Base-by-base conservation (phyloP, 805 yeast species). In the Lachancea nothofagi region DNA sequence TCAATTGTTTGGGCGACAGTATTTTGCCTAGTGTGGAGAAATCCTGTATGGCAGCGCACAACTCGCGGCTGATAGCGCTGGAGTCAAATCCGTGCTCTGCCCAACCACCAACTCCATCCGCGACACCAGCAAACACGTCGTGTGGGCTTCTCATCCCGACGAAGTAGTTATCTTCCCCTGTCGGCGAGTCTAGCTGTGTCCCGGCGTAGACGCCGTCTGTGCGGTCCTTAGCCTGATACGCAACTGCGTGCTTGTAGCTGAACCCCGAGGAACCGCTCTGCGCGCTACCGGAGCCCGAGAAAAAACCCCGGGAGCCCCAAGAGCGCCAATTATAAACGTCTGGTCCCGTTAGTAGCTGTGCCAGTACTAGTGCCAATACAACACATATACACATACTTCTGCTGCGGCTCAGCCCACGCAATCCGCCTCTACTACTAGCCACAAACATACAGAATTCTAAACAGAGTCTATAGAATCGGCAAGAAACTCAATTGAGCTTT, bases 41-140 rank as follows among this genome's bases (percentile, higher is more conserved):
- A 49, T 62, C 55, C 14, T 71, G 69, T 54, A 86, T 69, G 3
- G 75, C 67, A 5, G 63, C 63, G 48, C 95, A 82, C 28, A 90
- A 64, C 51, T 85, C 93, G 49, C 94, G 71, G 29, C 93, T 80
- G 44, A 90, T 84, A 6, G 90, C 90, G 42, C 87, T 75, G 2
- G 96, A 84, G 59, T 90, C 96, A 52, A 78, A 83, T 0, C 97
- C 97, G 33, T 84, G 80, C 45, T 85, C 93, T 1, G 84, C 75
- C 97, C 97, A 90, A 3, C 97, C 97, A 12, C 97, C 97, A 3
- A 93, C 97, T 10, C 98, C 98, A 64, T 90, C 98, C 5, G 96
- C 83, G 3, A 84, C 93, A 17, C 90, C 94, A n/a, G 79, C 70
- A 4, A 82, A 75, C 0, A 80, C 46, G 25, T 54, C 59, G 8